Base-by-base conservation (phyloP, 192 early-diverging fungal species). In the Backusella psychrophila region DNA sequence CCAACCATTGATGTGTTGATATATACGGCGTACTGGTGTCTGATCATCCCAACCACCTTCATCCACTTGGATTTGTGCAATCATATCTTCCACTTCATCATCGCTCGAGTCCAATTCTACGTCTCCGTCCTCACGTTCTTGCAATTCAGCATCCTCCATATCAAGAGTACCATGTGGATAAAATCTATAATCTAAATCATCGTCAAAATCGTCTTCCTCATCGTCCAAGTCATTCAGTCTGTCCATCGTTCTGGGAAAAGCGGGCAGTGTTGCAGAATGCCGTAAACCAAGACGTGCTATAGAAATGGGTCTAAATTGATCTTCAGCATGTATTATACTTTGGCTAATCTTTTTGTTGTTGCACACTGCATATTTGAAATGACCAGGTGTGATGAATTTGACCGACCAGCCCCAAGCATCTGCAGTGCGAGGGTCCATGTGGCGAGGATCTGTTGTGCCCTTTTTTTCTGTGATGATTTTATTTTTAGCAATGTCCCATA, bases 401-500 rank as follows among this genome's bases (percentile, higher is more conserved):
- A 73, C 78, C 12, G 65, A 74, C 80, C 80, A 81, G 26, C 76
- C 59, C 80, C 80, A 78, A 26, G 26, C 39, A 6, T 71, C 44
- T 2, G 14, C 14, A 19, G 31, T 33, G 42, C 70, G 39, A 34
- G 9, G 12, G 67, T 73, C 53, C 71, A 72, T 77, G 63, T 73
- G 14, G 75, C 39, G 19, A 77, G 72, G 17, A 35, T 9, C 33
- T 69, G 75, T 15, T 71, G 72, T 63, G 68, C 81, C n/a, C 59
- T 56, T 14, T 81, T 75, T 78, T 66, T 82, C 59, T 15, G 77
- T 73, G 2, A 85, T 76, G 21, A 75, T 69, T 23, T 81, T 76
- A 6, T 77, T 74, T 46, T 79, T 83, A 4, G 75, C 35, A 1
- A 88, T 39, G 53, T 82, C 79, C 89, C 89, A 90, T 0, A 89